Percentiles rank a stretch among this genome's conserved stretches.
Conservation (phyloP, 2,329 filamentous ascomycete genomes). For the Hirsutella rhossiliensis region DNA sequence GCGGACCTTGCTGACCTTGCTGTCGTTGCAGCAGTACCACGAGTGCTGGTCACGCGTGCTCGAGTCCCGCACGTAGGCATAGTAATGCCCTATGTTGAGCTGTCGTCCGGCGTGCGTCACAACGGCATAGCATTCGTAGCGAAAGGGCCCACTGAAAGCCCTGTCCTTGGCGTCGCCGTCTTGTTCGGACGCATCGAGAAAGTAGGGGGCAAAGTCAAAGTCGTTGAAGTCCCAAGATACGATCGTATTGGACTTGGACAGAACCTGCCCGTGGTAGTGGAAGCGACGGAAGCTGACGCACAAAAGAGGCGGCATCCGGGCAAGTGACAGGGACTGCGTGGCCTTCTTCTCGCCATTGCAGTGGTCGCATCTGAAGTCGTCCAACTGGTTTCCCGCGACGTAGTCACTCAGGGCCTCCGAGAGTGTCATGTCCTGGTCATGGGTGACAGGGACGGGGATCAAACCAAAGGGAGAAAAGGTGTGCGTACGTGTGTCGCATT, state of each 20-base stretch:
- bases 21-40: conserved; percentile 41
- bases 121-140: conserved; percentile 80
- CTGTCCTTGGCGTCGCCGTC: conserved; percentile 18
- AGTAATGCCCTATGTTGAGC: conserved; percentile 69
- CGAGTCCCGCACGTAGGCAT: conserved; percentile 52
- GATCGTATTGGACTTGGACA: conserved; percentile 55
- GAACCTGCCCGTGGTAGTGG: conserved; percentile 24
- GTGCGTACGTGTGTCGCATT: conserved; percentile 36
- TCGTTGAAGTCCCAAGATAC: conserved; percentile 68
- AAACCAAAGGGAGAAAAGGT: conserved; percentile 40
- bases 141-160: conserved; percentile 43
- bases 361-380: conserved; percentile 60
- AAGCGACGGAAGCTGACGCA: conserved; percentile 63
- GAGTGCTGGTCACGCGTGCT: conserved; percentile 27
- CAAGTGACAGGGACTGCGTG: conserved; percentile 61
- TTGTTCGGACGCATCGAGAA: conserved; percentile 22
- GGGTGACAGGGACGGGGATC: conserved; percentile 30
- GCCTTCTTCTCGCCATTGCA: conserved; percentile 59
- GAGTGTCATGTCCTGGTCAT: conserved; percentile 21
- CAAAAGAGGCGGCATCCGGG: conserved; percentile 66
- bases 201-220: conserved; percentile 41
- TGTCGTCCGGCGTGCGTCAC: conserved; percentile 62
- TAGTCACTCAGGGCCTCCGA: conserved; percentile 60
- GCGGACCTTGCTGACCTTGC: conserved; percentile 25
- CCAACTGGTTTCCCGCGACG: conserved; percentile 53